A percentile compares a stretch with the other conserved stretches of the same genome.
These are phyloP conservation scores for Noccaea bulbosa DNA, from an alignment of 345 rosid genomes.

Conservation along the genomic window DNA sequence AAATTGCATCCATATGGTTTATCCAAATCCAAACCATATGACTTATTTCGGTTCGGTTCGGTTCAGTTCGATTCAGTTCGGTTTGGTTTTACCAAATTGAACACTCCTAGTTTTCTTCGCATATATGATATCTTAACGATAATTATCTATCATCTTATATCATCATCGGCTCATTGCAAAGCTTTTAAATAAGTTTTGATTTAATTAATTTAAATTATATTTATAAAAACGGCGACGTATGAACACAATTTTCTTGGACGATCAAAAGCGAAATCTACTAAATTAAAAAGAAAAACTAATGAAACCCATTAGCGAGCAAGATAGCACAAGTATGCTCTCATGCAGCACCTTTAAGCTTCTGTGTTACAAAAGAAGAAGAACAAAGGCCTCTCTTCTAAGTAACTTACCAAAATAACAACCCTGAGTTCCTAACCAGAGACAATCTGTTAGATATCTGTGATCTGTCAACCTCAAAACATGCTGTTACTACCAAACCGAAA, in stretches of 20 bases:
- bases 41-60: too few relatives aligned
- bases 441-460: conserved; percentile 7
- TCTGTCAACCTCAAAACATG: not conserved
- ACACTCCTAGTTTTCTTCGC: conserved; percentile 10
- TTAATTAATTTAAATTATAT: too few relatives aligned
- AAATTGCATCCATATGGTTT: too few relatives aligned
- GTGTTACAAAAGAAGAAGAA: not conserved
- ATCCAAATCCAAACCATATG: too few relatives aligned
- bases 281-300: too few relatives aligned
- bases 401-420: conserved; percentile 9
- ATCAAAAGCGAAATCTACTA: too few relatives aligned
- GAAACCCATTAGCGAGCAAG: not conserved
- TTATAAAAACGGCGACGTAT: too few relatives aligned
- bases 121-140: not conserved
- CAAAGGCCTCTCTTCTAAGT: not conserved
- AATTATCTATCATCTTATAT: not conserved
- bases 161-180: too few relatives aligned
- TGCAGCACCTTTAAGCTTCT: not conserved
- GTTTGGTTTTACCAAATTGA: too few relatives aligned
- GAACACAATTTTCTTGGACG: too few relatives aligned
- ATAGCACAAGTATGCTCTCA: not conserved
- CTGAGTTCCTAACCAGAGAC: not conserved
- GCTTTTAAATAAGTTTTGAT: too few relatives aligned
- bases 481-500: conserved; percentile 1
- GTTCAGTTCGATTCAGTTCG: too few relatives aligned